phyloP scores from a whole-genome alignment of 176 grass and related monocot species.

The Phoenix dactylifera region DNA sequence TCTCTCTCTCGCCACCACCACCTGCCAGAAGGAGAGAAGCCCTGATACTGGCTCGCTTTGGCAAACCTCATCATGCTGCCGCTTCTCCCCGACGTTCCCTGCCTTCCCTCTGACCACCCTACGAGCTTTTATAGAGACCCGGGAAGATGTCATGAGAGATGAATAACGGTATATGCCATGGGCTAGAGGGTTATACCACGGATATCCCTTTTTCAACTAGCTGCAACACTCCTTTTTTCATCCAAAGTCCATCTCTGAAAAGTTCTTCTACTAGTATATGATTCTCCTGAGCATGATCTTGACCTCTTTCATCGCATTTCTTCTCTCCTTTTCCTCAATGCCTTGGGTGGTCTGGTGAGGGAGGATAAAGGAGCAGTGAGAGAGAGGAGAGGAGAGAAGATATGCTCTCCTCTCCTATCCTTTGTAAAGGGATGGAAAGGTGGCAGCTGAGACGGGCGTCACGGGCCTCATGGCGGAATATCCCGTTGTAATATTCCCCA shows the following conservation, averaged over 20 bases:
- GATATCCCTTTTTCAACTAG: slow-evolving; percentile 34
- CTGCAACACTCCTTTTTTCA: slow-evolving; percentile 15
- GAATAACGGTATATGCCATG: slow-evolving; percentile 22
- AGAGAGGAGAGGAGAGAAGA: neutral
- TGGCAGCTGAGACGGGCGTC: neutral
- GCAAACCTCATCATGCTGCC: neutral
- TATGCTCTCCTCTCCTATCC: neutral
- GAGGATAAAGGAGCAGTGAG: neutral
- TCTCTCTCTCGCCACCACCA: neutral
- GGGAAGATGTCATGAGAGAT: neutral
- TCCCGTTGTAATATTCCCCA: neutral
- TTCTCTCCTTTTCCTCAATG: no score
- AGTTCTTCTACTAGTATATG: neutral
- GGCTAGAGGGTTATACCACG: slow-evolving; percentile 40
- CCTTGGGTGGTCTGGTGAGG: no score
- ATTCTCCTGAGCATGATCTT: slow-evolving; percentile 22
- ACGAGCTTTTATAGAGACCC: slow-evolving; percentile 18
- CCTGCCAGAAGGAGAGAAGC: slow-evolving; percentile 55
- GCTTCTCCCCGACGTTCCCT: neutral
- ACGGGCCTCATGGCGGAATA: neutral
- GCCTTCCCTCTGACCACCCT: neutral
- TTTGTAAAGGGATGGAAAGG: no score
- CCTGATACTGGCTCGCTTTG: slow-evolving; percentile 36
- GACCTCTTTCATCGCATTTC: neutral
- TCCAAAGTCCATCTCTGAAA: slow-evolving; percentile 12